Conservation (phyloP, 1,284 basidiomycete species). For the Coniferiporia sulphurascens region DNA sequence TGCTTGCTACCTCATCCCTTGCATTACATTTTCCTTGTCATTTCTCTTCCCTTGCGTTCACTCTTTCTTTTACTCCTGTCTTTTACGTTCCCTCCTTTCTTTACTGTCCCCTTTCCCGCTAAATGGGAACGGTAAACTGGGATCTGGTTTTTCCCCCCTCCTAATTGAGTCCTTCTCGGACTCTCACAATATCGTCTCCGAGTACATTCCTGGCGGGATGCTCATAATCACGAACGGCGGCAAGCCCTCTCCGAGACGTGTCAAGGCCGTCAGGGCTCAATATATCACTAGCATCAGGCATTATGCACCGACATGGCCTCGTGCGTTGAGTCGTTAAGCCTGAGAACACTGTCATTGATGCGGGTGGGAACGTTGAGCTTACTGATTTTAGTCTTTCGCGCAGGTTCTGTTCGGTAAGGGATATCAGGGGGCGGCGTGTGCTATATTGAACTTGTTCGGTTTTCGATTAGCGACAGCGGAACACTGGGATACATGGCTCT, state of each 20-base stretch:
- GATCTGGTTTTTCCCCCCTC: background rate
- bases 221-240: background rate
- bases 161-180: slow-evolving; percentile 7
- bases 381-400: slow-evolving; percentile 38
- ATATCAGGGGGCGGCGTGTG: background rate
- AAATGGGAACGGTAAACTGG: too few species aligned
- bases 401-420: slow-evolving; percentile 40
- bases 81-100: too few species aligned
- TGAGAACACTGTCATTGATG: slow-evolving; percentile 55
- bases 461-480: slow-evolving; percentile 62
- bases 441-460: background rate
- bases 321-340: slow-evolving; percentile 65
- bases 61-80: too few species aligned
- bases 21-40: too few species aligned
- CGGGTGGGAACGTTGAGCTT: slow-evolving; percentile 55
- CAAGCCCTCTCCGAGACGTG: background rate
- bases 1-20: too few species aligned
- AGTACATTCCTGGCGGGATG: background rate
- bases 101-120: too few species aligned
- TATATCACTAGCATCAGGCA: background rate
- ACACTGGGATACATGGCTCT: slow-evolving; percentile 62
- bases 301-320: slow-evolving; percentile 36
- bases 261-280: background rate
- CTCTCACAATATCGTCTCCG: background rate
- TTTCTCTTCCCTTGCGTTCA: too few species aligned